Percentiles rank a stretch among this genome's conserved stretches.
Conservation (phyloP, 148 eudicot species). For the Bassia scoparia region DNA sequence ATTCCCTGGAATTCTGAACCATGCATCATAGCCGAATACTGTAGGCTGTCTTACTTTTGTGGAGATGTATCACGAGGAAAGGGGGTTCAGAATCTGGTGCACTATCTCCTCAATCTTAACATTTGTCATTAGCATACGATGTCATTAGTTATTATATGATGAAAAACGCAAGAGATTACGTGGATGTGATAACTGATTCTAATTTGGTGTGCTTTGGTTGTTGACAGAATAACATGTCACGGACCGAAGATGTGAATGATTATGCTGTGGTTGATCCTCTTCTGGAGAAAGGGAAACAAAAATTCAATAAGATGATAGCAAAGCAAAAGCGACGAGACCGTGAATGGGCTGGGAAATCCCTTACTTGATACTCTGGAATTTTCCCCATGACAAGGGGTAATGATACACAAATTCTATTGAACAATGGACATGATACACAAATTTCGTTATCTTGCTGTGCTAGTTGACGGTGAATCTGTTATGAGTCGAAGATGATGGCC, state of each 20-base stretch:
- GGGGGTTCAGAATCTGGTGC: background rate
- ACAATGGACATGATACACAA: no score
- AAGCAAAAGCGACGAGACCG: slow-evolving; percentile 80
- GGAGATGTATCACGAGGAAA: no score
- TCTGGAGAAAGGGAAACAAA: slow-evolving; percentile 87
- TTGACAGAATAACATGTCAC: slow-evolving; percentile 70
- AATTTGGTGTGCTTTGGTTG: slow-evolving; percentile 3
- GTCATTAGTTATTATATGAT: background rate
- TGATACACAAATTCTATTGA: background rate
- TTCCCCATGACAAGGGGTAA: background rate
- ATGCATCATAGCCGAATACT: no score
- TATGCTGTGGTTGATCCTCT: slow-evolving; percentile 85
- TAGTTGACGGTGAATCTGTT: background rate
- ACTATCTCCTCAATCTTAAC: background rate
- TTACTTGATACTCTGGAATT: slow-evolving; percentile 39
- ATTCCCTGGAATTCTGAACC: background rate
- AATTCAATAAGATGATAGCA: slow-evolving; percentile 83
- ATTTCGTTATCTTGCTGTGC: no score
- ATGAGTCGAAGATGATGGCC: background rate
- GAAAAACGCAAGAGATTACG: background rate
- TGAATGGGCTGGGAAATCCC: slow-evolving; percentile 97
- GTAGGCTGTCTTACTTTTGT: no score
- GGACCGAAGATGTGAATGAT: slow-evolving; percentile 67
- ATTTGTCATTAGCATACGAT: background rate
- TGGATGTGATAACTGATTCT: background rate